Evolutionary conservation across 192 early-diverging fungal genomes (phyloP).

Genomic region (Coemansia sp.): DNA sequence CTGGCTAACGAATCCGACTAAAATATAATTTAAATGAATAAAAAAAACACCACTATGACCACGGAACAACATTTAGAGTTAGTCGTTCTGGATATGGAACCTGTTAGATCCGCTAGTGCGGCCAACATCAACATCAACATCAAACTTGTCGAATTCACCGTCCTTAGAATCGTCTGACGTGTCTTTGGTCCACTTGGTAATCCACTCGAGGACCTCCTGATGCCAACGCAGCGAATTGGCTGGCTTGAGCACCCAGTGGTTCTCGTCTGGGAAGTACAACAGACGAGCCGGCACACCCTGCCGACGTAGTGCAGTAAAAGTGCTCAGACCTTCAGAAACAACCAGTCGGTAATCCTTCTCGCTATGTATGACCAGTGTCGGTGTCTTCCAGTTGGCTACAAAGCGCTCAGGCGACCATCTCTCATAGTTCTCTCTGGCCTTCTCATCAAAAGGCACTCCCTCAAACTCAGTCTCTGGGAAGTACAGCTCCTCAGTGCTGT

Average conservation of each 20-base stretch:
- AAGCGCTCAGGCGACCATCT: slow-evolving; percentile 66
- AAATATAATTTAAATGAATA: not conserved
- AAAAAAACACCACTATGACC: not conserved
- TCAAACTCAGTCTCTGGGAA: slow-evolving; percentile 71
- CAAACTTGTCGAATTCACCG: not conserved
- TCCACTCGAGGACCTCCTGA: slow-evolving; percentile 66
- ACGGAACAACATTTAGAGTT: not conserved
- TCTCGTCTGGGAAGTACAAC: slow-evolving; percentile 78
- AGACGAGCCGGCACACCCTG: slow-evolving; percentile 64
- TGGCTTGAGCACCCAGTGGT: slow-evolving; percentile 73
- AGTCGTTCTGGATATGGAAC: slow-evolving; percentile 1
- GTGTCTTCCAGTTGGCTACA: slow-evolving; percentile 74
- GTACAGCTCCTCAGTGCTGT: slow-evolving; percentile 73
- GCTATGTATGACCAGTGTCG: slow-evolving; percentile 76
- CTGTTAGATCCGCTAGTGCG: not conserved
- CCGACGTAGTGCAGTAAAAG: slow-evolving; percentile 76
- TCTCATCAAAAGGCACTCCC: slow-evolving; percentile 60
- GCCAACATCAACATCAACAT: not conserved
- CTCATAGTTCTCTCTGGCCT: slow-evolving; percentile 61
- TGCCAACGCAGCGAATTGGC: slow-evolving; percentile 75
- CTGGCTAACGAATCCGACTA: too few relatives aligned
- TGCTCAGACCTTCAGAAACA: slow-evolving; percentile 65
- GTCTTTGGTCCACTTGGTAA: slow-evolving; percentile 39
- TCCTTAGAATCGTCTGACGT: not conserved
- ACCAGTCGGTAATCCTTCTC: slow-evolving; percentile 67